Evolutionary conservation across 1,139 yeast species (phyloP).

Genomic region (Candida glucosophila): DNA sequence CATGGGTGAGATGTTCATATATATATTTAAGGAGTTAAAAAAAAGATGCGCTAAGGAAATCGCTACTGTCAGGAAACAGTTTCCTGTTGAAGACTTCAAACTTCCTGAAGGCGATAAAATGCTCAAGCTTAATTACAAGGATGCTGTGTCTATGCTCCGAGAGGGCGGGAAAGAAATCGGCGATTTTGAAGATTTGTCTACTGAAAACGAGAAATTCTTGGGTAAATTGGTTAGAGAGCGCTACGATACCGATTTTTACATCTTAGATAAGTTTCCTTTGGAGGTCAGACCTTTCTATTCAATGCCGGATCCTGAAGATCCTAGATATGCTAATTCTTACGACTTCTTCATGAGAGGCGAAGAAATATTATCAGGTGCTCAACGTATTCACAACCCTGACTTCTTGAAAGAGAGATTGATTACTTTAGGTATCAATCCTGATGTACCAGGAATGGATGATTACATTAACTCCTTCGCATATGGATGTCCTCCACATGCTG

Average conservation of each 20-base stretch:
- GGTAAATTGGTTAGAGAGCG: conserved; percentile 89
- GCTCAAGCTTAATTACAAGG: conserved; percentile 84
- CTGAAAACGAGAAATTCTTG: conserved; percentile 88
- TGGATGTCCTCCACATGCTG: conserved; percentile 99
- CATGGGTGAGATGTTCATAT: conserved; percentile 77
- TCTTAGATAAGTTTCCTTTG: conserved; percentile 95
- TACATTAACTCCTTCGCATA: conserved; percentile 87
- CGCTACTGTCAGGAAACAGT: conserved; percentile 85
- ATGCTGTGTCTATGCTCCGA: conserved; percentile 80
- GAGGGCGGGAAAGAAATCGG: conserved; percentile 75
- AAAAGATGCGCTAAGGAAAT: conserved; percentile 74
- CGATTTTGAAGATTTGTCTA: conserved; percentile 82
- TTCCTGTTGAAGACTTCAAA: conserved; percentile 95
- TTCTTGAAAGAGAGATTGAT: conserved; percentile 75
- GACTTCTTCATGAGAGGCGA: conserved; percentile 99
- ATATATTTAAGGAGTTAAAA: conserved; percentile 79
- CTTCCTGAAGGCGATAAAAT: conserved; percentile 84
- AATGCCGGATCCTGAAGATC: conserved; percentile 93
- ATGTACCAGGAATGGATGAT: conserved; percentile 74
- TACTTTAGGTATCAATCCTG: conserved; percentile 76
- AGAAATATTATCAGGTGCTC: conserved; percentile 97
- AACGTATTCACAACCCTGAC: conserved; percentile 92
- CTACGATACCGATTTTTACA: conserved; percentile 95
- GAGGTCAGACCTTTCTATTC: conserved; percentile 97
- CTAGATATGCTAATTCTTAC: conserved; percentile 87